Evolutionary conservation across 1,139 yeast genomes (phyloP).

Genomic region (Tardiomyces digboiensis): DNA sequence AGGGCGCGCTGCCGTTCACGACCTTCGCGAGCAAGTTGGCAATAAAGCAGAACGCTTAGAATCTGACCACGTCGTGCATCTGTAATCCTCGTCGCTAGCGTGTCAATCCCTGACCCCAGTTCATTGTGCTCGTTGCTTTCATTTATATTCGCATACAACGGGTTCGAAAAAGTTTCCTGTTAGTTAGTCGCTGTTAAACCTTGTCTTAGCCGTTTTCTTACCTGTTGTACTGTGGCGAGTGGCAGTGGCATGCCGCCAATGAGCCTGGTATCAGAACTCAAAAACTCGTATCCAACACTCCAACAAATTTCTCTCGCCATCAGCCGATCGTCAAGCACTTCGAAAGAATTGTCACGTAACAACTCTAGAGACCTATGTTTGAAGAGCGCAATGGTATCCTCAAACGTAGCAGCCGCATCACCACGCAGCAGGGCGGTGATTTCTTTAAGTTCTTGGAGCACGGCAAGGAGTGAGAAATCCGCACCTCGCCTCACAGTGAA

Average conservation of each 20-base stretch:
- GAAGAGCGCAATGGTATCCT: not conserved
- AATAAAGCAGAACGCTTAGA: not conserved
- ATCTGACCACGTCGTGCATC: constrained; percentile 10
- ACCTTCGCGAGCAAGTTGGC: not conserved
- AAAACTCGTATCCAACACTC: not conserved
- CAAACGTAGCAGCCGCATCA: not conserved
- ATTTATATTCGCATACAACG: too few relatives aligned
- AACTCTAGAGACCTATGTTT: not conserved
- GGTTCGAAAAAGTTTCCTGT: too few relatives aligned
- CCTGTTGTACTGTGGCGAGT: too few relatives aligned
- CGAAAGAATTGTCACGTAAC: constrained; percentile 8
- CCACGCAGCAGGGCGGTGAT: not conserved
- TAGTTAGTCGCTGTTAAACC: too few relatives aligned
- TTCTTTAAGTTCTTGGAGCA: not conserved
- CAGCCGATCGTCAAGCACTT: constrained; percentile 1
- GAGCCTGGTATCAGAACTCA: too few relatives aligned
- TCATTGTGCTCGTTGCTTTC: too few relatives aligned
- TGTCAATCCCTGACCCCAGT: constrained; percentile 4
- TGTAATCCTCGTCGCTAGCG: constrained; percentile 7
- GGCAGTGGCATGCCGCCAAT: too few relatives aligned
- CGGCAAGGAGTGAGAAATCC: not conserved
- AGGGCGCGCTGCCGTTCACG: not conserved
- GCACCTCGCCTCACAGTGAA: not conserved
- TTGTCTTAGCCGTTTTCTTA: too few relatives aligned
- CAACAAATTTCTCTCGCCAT: not conserved